phyloP scores from a whole-genome alignment of 2,329 filamentous ascomycete genomes.

The Phyllosticta citriasiana region DNA sequence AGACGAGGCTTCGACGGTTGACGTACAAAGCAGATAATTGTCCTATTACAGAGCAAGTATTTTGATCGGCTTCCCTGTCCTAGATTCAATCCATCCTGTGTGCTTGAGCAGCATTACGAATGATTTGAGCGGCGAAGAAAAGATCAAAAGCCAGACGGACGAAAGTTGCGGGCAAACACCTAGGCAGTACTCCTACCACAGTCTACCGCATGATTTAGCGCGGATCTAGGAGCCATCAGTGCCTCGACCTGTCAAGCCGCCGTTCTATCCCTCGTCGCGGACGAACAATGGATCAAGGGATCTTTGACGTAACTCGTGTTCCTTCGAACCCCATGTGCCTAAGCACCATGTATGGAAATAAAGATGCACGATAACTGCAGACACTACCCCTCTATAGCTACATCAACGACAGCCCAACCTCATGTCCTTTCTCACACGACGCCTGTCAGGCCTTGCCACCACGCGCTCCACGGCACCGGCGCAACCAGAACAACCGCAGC shows the following conservation, averaged over 20 bases:
- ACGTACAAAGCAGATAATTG: not conserved
- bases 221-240: not conserved
- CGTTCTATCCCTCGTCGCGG: not conserved
- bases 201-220: not conserved
- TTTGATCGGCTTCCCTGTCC: not conserved
- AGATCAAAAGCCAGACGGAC: not conserved
- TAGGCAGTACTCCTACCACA: not conserved
- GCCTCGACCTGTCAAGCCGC: not conserved
- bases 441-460: not conserved
- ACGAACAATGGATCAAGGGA: not conserved
- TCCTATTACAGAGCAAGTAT: not conserved
- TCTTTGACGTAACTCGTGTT: not conserved
- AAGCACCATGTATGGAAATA: not conserved
- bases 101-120: not conserved
- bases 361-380: not conserved
- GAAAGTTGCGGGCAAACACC: not conserved
- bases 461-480: not conserved
- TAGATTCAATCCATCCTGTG: not conserved
- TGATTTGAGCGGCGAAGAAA: not conserved
- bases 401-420: not conserved
- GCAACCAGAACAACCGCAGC: not conserved
- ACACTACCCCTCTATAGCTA: not conserved
- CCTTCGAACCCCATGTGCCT: not conserved
- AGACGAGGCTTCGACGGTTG: not conserved
- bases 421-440: not conserved